These are phyloP conservation scores for Podaxis sp. DNA, from an alignment of 768 basidiomycete species.

Conservation along the genomic window DNA sequence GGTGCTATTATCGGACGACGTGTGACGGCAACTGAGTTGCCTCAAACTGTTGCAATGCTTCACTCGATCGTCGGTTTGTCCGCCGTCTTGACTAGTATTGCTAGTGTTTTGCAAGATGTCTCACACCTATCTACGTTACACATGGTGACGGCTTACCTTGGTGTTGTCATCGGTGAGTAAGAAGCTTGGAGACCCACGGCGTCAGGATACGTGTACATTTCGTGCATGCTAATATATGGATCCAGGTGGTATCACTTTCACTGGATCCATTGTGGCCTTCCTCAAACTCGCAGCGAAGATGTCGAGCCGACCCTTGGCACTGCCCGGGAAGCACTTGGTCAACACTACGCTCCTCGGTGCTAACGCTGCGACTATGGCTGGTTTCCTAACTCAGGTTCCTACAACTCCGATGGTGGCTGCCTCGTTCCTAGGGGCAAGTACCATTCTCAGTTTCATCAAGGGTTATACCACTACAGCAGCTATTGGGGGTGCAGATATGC, in stretches of 20 bases:
- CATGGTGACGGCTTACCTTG: constrained; percentile 81
- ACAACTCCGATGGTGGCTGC: constrained; percentile 75
- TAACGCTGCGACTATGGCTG: constrained; percentile 73
- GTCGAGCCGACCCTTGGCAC: constrained; percentile 66
- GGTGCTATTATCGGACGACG: constrained; percentile 78
- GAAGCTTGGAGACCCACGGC: background rate
- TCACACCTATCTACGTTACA: constrained; percentile 73
- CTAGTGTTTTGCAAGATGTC: constrained; percentile 71
- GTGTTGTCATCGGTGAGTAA: constrained; percentile 75
- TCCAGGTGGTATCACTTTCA: constrained; percentile 80
- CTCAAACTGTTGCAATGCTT: constrained; percentile 75
- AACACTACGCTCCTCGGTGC: constrained; percentile 71
- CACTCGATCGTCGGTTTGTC: constrained; percentile 91
- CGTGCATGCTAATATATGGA: constrained; percentile 10
- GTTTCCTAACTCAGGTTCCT: constrained; percentile 71
- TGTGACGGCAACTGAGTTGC: constrained; percentile 85
- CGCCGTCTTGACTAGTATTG: constrained; percentile 85
- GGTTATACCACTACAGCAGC: constrained; percentile 88
- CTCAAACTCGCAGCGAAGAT: constrained; percentile 83
- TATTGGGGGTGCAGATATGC: constrained; percentile 95
- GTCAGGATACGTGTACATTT: background rate
- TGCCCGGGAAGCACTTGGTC: constrained; percentile 78
- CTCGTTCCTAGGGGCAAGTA: constrained; percentile 71
- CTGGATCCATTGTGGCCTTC: constrained; percentile 88
- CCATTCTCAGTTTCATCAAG: constrained; percentile 79